Base-by-base conservation (phyloP, 2,329 filamentous ascomycete species). In the Aspergillus fischeri region DNA sequence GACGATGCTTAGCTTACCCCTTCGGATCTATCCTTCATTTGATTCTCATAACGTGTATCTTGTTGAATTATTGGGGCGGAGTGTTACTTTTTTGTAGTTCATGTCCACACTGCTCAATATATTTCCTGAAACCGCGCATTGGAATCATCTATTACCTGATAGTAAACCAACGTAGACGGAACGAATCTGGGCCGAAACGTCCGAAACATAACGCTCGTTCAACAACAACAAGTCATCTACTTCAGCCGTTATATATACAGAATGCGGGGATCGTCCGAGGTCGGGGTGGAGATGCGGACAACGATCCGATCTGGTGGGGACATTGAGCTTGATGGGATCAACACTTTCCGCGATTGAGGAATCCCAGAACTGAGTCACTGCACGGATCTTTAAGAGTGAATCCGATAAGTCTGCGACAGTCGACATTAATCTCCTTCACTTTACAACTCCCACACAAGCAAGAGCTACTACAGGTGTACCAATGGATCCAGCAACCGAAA, bases 401-500 rank as follows among this genome's bases (percentile, higher is more conserved):
- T 2, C 5, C 10, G 2, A 24, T 11, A 24, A 6, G 11, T 14
- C 20, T 47, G 20, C 10, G 14, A 14, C 9, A 9, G 20, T 20
- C 9, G 14, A 24, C 44, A 7, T 25, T 9, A 25, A 27, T 7
- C 5, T 38, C 14, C 11, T 47, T 10, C 20, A 25, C 4, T 6
- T 27, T 7, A 1, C 21, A 6, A 3, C 21, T 47, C 11, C n/a
- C 10, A 11, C 24, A 14, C 24, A n/a, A 41, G 27, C 8, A 17
- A 25, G 11, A 25, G 17, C 11, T 11, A 41, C 11, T 49, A 49
- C 29, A 24, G 32, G 32, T 42, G 27, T 38, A 50, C 11, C 52
- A 41, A 49, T 54, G 29, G 24, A 50, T 6, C 10, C 38, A 57
- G 27, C 51, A 62, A 52, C 53, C 49, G 45, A 61, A 53, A 61